Evolutionary conservation across 345 rosid genomes (phyloP), one percentile per base, ranked within the genome.

Genomic region (Physaria fendleri): DNA sequence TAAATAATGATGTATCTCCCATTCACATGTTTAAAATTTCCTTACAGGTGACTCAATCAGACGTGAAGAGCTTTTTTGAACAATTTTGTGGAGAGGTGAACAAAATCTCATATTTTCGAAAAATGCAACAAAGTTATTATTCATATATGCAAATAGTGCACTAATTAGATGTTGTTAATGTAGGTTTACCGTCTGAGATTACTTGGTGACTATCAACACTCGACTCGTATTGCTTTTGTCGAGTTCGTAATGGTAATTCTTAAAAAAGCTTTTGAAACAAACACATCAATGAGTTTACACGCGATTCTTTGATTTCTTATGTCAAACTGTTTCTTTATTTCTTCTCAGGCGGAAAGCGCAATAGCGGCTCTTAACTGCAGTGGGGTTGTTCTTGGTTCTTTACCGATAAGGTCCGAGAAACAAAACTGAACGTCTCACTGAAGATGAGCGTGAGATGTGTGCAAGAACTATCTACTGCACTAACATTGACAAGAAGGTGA

Each of bases 381-480:
- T 24, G 97, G 97, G 20, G 95, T 84, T 56, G 82, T 90, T 71
- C 82, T 90, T 65, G 97, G 95, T 65, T 72, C 95, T 55, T 60
- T 87, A 78, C 97, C 96, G 3, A 85, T 90, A 71, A 90, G 97
- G 97, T 87, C 1, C 63, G 59, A 11, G 46, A 40, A 48, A 29
- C 45, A 37, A n/a, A n/a, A n/a, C n/a, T n/a, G n/a, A n/a, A n/a
- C n/a, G n/a, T n/a, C n/a, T n/a, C n/a, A 70, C 56, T 75, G 94
- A 87, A 65, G 91, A 90, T 78, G 97, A 87, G 61, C 94, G 96
- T 6, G 96, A 90, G 78, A 90, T 90, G 95, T 90, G 96, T 46
- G 70, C 91, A 25, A 80, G 96, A 70, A 90, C 97, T 61, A 83
- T 90, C 66, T 90, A 90, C 43, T 90, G 97, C 74, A 85, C 97